Base-by-base conservation (phyloP, 805 yeast genomes). In the Hanseniaspora occidentalis region DNA sequence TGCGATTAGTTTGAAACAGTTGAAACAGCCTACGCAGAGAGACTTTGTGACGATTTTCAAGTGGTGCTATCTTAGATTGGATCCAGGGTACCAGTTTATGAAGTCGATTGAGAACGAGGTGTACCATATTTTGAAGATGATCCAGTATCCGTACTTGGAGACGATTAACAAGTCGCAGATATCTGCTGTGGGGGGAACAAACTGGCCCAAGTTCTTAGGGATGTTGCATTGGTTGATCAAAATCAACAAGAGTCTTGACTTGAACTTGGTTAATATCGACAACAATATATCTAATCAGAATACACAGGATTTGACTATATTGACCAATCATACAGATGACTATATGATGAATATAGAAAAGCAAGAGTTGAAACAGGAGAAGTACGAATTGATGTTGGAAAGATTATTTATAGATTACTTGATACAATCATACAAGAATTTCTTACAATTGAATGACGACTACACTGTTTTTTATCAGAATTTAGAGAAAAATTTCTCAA, bases 161-260 rank as follows among this genome's bases (percentile, higher is more conserved):
- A 66, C 83, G 0, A 77, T 88, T 31, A 83, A 80, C 57, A 79
- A 86, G 52, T 79, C 92, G 1, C 94, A 84, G 54, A 78, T 86
- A 29, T 75, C 86, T 29, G 95, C 95, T 0, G 95, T 84, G 10
- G 95, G 95, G 5, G 94, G 95, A 2, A 77, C 80, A 37, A 77
- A 77, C 48, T 86, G 96, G 96, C 85, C 84, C 10, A 70, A 71
- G 6, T 83, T 84, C 47, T 57, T 86, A 33, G 95, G 92, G 1
- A 74, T 88, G 71, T 61, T 86, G 18, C 77, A 80, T 55, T 86
- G 96, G 96, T 56, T 86, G 35, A 75, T 80, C 4, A 74, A 75
- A 47, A 65, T 75, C 45, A 77, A 67, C 50, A 53, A 45, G 46
- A 67, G 64, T 39, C 57, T 65, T 42, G 74, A 71, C 37, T 51